These are phyloP conservation scores for Abelmoschus esculentus DNA, from an alignment of 345 rosid species.

Conservation along the genomic window DNA sequence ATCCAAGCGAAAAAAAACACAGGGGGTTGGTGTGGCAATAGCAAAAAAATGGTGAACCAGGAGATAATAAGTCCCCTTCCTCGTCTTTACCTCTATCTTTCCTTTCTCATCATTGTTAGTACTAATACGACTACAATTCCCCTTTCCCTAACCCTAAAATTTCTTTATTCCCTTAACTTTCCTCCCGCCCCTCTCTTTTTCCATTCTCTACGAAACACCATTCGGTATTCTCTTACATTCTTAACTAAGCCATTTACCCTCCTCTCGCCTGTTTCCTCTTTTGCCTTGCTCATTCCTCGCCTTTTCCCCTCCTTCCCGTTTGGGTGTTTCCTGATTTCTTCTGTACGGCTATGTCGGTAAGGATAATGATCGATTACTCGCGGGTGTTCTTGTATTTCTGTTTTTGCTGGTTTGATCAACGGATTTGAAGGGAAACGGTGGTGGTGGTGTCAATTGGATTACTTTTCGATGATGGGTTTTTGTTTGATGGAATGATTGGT, in stretches of 20 bases:
- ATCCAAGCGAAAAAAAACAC: conserved; percentile 7
- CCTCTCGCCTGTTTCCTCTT: not conserved
- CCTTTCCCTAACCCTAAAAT: conserved; percentile 38
- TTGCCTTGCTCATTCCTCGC: not conserved
- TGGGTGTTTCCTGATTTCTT: not conserved
- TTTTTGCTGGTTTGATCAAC: conserved; percentile 10
- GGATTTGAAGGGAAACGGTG: not conserved
- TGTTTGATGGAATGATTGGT: conserved; percentile 6
- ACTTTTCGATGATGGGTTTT: not conserved
- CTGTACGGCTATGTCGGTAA: not conserved
- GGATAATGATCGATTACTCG: not conserved
- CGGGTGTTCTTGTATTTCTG: not conserved
- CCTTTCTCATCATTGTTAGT: conserved; percentile 20
- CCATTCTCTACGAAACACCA: not conserved
- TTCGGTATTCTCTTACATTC: not conserved
- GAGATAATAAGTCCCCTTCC: conserved; percentile 39
- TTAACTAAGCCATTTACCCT: not conserved
- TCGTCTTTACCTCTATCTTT: conserved; percentile 33
- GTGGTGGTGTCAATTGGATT: not conserved
- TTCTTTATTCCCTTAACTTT: conserved; percentile 15
- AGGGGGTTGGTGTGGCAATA: conserved; percentile 50
- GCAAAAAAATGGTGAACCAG: conserved; percentile 69
- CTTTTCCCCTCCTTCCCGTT: conserved; percentile 1
- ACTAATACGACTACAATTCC: not conserved
- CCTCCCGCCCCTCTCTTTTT: not conserved